Evolutionary conservation across 2,329 filamentous ascomycete genomes (phyloP).

Genomic region (Alternaria solani): DNA sequence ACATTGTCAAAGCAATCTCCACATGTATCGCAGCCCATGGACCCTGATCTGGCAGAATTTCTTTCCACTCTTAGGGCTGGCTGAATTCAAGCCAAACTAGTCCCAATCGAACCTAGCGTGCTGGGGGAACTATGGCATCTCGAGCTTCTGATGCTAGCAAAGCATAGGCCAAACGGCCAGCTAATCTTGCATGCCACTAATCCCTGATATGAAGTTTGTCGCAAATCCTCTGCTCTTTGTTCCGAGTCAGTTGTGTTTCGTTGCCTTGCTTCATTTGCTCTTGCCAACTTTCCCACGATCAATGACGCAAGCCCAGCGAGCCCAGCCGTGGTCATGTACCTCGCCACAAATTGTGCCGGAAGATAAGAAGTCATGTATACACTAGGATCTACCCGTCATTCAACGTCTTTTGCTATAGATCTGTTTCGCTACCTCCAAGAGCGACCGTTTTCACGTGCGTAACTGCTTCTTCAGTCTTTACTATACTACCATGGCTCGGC

Average conservation of each 20-base stretch:
- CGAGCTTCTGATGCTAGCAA: not conserved
- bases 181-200: conserved; percentile 5
- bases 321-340: conserved; percentile 28
- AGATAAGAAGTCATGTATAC: conserved; percentile 22
- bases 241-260: conserved; percentile 17
- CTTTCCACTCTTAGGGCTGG: not conserved
- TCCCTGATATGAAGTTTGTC: not conserved
- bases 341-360: conserved; percentile 25
- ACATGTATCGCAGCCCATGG: conserved; percentile 2
- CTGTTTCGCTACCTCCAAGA: not conserved
- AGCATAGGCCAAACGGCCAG: conserved; percentile 1
- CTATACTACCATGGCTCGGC: conserved; percentile 1
- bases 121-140: not conserved
- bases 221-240: not conserved
- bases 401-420: not conserved
- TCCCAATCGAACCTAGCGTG: not conserved
- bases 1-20: not conserved
- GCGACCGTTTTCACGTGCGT: not conserved
- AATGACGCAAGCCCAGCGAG: conserved; percentile 45
- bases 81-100: not conserved
- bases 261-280: conserved; percentile 17
- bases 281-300: conserved; percentile 40
- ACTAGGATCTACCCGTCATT: conserved; percentile 9
- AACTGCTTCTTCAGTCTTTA: not conserved
- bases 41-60: not conserved